Percentiles rank a stretch among this genome's conserved stretches.
Evolutionary conservation across 2,329 filamentous ascomycete species (phyloP).

Genomic region (Penicillium italicum): DNA sequence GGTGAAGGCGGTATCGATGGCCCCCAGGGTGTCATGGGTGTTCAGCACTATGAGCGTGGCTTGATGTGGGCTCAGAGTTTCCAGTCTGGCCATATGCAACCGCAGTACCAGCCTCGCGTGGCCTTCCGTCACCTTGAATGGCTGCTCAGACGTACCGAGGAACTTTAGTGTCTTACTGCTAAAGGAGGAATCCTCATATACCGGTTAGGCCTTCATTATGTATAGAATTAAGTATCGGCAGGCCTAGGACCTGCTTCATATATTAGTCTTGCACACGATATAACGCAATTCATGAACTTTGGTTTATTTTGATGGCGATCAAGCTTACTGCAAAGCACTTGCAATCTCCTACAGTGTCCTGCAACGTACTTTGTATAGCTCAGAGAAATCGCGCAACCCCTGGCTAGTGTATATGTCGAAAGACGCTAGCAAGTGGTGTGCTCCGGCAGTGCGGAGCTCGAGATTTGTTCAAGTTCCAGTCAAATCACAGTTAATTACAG

Average conservation of each 20-base stretch:
- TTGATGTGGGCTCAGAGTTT: constrained; percentile 61
- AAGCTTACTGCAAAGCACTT: background rate
- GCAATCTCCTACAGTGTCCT: background rate
- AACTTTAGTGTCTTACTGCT: constrained; percentile 12
- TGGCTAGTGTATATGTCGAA: background rate
- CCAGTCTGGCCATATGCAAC: constrained; percentile 41
- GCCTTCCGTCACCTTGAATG: constrained; percentile 62
- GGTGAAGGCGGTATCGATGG: constrained; percentile 63
- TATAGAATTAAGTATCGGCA: background rate
- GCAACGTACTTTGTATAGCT: background rate
- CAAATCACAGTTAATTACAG: too few relatives aligned
- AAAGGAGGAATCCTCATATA: background rate
- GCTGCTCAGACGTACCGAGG: constrained; percentile 31
- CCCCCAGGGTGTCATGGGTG: constrained; percentile 64
- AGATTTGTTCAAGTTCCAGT: too few relatives aligned
- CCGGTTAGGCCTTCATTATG: background rate
- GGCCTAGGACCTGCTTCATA: background rate
- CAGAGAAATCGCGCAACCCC: background rate
- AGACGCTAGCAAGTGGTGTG: background rate
- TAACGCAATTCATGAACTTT: too few relatives aligned
- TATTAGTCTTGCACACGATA: background rate
- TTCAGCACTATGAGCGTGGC: constrained; percentile 69
- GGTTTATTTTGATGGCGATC: background rate
- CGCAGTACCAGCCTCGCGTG: constrained; percentile 65
- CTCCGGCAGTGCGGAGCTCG: background rate